Conservation (phyloP, 83 land plant genomes). For the Larix sibirica region DNA sequence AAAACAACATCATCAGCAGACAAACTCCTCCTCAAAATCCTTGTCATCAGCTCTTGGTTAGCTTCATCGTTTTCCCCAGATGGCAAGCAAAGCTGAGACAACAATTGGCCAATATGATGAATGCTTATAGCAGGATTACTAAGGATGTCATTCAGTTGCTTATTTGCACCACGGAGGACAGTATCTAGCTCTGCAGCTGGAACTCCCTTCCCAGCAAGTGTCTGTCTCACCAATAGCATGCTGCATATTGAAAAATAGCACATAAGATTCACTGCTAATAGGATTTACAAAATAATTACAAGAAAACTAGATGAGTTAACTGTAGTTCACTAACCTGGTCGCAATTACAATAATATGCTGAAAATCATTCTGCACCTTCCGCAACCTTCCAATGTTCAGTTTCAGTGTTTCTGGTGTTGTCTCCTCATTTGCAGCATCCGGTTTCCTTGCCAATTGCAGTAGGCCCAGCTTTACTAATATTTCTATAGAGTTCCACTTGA, state of each 20-base stretch:
- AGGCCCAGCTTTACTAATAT: slow-evolving; percentile 70
- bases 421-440: slow-evolving; percentile 54
- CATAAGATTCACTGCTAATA: not conserved
- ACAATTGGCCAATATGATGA: slow-evolving; percentile 3
- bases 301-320: not conserved
- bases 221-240: slow-evolving; percentile 14
- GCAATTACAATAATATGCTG: slow-evolving; percentile 82
- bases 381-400: slow-evolving; percentile 65
- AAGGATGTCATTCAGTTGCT: slow-evolving; percentile 2
- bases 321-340: slow-evolving; percentile 55
- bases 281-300: not conserved
- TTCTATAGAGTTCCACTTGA: slow-evolving; percentile 5
- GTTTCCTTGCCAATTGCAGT: slow-evolving; percentile 53
- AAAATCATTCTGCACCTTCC: slow-evolving; percentile 67
- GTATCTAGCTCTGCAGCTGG: not conserved
- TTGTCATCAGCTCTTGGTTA: slow-evolving; percentile 60
- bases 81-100: not conserved
- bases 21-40: slow-evolving; percentile 71
- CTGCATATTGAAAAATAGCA: not conserved
- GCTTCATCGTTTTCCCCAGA: slow-evolving; percentile 20
- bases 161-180: not conserved
- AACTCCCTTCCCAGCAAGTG: not conserved
- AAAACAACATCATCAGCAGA: slow-evolving; percentile 78
- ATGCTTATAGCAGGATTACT: not conserved
- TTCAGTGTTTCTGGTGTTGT: slow-evolving; percentile 79